A percentile compares a stretch with the other conserved stretches of the same genome.
Conservation (phyloP, 208 protist species). For the Leptomonas seymouri region DNA sequence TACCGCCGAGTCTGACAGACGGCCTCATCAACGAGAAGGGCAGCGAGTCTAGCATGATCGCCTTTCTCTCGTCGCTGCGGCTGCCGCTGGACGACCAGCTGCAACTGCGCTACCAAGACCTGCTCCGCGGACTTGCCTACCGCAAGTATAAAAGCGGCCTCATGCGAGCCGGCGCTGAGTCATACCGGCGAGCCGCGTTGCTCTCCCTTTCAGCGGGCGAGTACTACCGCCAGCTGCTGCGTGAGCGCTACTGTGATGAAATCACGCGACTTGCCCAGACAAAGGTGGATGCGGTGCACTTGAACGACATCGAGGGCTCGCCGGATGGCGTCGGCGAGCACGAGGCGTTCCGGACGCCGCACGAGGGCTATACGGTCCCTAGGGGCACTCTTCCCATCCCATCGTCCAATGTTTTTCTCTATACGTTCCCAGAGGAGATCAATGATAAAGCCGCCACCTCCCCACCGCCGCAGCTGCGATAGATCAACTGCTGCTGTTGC, state of each 20-base stretch:
- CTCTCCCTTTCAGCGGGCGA: slow-evolving; percentile 14
- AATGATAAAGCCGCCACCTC: slow-evolving; percentile 1
- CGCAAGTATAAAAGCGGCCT: slow-evolving; percentile 26
- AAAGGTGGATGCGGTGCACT: slow-evolving; percentile 8
- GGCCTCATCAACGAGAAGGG: slow-evolving; percentile 21
- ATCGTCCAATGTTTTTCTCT: slow-evolving; percentile 45
- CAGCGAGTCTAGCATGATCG: slow-evolving; percentile 28
- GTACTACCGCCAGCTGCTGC: slow-evolving; percentile 26
- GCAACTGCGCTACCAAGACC: slow-evolving; percentile 35
- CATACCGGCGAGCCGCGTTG: slow-evolving; percentile 1
- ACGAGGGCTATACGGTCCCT: slow-evolving; percentile 22
- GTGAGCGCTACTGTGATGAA: slow-evolving; percentile 19
- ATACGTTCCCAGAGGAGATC: slow-evolving; percentile 35
- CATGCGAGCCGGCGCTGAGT: neutral
- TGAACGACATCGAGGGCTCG: neutral
- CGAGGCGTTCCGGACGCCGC: slow-evolving; percentile 6
- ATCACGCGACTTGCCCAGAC: slow-evolving; percentile 19
- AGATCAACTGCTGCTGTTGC: too few relatives aligned
- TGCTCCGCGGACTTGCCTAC: slow-evolving; percentile 38
- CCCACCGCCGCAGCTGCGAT: neutral
- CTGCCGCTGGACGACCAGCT: slow-evolving; percentile 39
- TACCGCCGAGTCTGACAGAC: slow-evolving; percentile 17
- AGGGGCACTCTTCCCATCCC: slow-evolving; percentile 38
- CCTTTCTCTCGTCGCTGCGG: slow-evolving; percentile 40
- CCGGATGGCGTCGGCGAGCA: slow-evolving; percentile 8